These are phyloP conservation scores for Fusarium denticulatum DNA, from an alignment of 2,329 filamentous ascomycete genomes.

Conservation along the genomic window DNA sequence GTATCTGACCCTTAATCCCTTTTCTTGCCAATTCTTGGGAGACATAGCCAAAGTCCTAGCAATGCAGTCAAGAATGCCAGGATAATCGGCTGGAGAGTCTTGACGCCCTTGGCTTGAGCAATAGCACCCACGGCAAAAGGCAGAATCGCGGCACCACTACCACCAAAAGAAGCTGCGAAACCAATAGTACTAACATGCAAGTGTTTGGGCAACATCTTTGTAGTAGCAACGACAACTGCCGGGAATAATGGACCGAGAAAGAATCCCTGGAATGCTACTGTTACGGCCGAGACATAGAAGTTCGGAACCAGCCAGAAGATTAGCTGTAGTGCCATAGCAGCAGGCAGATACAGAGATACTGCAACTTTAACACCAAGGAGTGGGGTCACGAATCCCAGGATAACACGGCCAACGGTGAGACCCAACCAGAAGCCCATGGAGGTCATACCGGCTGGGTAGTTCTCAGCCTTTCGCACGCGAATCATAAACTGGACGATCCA, in stretches of 20 bases:
- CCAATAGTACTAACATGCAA: slow-evolving; percentile 82
- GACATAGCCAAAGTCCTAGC: slow-evolving; percentile 56
- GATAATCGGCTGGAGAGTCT: slow-evolving; percentile 66
- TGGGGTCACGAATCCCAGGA: slow-evolving; percentile 79
- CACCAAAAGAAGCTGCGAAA: slow-evolving; percentile 80
- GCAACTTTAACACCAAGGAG: slow-evolving; percentile 74
- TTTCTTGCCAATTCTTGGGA: slow-evolving; percentile 56
- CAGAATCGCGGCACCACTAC: slow-evolving; percentile 74
- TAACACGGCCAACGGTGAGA: slow-evolving; percentile 75
- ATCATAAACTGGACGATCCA: slow-evolving; percentile 91
- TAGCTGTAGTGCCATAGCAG: slow-evolving; percentile 73
- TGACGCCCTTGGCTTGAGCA: slow-evolving; percentile 65
- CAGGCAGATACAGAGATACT: slow-evolving; percentile 68
- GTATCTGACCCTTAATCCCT: slow-evolving; percentile 43
- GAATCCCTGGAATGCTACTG: slow-evolving; percentile 78
- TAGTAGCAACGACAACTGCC: slow-evolving; percentile 74
- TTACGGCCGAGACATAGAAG: slow-evolving; percentile 78
- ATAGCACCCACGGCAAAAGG: slow-evolving; percentile 74
- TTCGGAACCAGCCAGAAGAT: slow-evolving; percentile 85
- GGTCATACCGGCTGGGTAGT: slow-evolving; percentile 78
- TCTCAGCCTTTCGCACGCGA: slow-evolving; percentile 71
- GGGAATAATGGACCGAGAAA: slow-evolving; percentile 84
- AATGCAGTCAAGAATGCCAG: slow-evolving; percentile 59
- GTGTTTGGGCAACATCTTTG: slow-evolving; percentile 73
- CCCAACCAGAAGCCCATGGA: slow-evolving; percentile 86